Base-by-base conservation (phyloP, 2,329 filamentous ascomycete genomes). In the Clonostachys solani region DNA sequence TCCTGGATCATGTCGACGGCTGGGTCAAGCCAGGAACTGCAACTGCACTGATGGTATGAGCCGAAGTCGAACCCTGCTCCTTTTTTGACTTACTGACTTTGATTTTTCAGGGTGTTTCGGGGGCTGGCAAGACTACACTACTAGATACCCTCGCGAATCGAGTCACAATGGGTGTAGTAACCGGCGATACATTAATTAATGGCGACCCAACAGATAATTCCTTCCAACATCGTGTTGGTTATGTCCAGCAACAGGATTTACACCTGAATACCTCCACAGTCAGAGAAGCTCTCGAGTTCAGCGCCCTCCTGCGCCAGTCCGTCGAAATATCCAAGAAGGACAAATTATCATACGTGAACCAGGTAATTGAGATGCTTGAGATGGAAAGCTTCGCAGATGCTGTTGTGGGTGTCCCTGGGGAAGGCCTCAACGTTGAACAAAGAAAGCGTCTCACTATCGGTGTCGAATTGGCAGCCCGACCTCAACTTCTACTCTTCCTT, bases 391-490 rank as follows among this genome's bases (percentile, higher is more conserved):
- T 76, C 44, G 72, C 74, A 2, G 72, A 78, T 45, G 73, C 73
- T 5, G 66, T 78, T n/a, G 73, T 79, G 42, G 50, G 50, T n/a
- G 49, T 75, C 4, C 43, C 50, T 3, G 70, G 64, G 34, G 71
- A 71, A 41, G 59, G 50, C 18, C 49, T 75, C 6, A 69, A 69
- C 19, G 65, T 74, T 12, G 70, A 74, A 50, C 72, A 74, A 47
- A 60, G 70, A 2, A 75, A 75, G 53, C 87, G 90, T 58, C 77
- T 96, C 6, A 96, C 92, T 0, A 96, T 97, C 53, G 92, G 90
- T 66, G 92, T 97, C 15, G 92, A 97, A 64, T 78, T 97, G 17
- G 92, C 90, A 38, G 92, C 92, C 7, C 96, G 94, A 71, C 92
- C 92, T 5, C 84, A 89, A 36, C 76, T 96, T 44, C 77, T 96